Evolutionary conservation across 2,329 filamentous ascomycete species (phyloP).

Genomic region (Neofusicoccum umdonicola): DNA sequence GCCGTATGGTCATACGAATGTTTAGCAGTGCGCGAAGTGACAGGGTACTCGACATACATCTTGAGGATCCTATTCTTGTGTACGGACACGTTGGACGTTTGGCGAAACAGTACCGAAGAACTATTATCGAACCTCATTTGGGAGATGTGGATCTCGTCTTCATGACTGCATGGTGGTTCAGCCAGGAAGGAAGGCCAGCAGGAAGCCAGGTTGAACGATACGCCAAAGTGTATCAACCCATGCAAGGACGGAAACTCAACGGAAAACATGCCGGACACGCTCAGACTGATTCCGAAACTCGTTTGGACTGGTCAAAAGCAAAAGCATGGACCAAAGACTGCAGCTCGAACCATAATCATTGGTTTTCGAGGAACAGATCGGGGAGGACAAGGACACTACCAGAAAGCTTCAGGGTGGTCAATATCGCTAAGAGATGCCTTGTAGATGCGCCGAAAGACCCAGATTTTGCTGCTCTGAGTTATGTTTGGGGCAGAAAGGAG

Average conservation of each 20-base stretch:
- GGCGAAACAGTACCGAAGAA: background rate
- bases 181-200: too few relatives aligned
- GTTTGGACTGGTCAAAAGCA: background rate
- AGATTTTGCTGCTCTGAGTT: background rate
- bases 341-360: background rate
- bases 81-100: too few relatives aligned
- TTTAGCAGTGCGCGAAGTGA: background rate
- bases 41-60: too few relatives aligned
- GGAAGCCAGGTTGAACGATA: too few relatives aligned
- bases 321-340: background rate
- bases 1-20: background rate
- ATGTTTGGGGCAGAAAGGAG: background rate
- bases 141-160: too few relatives aligned
- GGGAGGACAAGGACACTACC: background rate
- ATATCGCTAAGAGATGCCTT: background rate
- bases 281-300: background rate
- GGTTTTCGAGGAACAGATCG: background rate
- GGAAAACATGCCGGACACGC: too few relatives aligned
- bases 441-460: background rate
- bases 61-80: too few relatives aligned
- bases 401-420: background rate
- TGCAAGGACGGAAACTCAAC: too few relatives aligned
- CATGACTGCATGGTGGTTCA: too few relatives aligned
- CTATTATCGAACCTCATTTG: background rate
- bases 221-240: too few relatives aligned